Percentiles rank a stretch among this genome's conserved stretches.
Conservation (phyloP, 257 asterid species). For the Solanum sejunctum region DNA sequence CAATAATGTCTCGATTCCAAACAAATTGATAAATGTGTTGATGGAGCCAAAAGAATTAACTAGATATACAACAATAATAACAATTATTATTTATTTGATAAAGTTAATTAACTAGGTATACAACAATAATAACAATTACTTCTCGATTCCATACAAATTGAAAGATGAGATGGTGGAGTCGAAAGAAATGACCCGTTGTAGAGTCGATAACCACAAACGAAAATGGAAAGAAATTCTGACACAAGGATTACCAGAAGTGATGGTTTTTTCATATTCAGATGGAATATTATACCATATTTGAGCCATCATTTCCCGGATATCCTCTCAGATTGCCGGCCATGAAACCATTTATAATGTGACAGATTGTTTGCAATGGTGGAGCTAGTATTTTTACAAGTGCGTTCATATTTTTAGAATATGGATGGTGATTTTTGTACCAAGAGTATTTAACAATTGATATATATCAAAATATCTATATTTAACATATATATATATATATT, state of each 20-base stretch:
- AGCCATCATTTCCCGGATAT: neutral
- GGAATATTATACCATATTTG: neutral
- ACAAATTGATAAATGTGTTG: too few species aligned
- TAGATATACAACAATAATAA: too few species aligned
- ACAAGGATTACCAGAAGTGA: neutral
- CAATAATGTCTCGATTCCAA: too few species aligned
- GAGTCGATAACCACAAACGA: neutral
- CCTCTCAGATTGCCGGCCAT: neutral
- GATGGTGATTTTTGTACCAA: too few species aligned
- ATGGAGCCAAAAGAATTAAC: too few species aligned
- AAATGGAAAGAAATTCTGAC: neutral
- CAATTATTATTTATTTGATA: neutral
- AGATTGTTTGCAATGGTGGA: too few species aligned
- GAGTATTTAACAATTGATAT: too few species aligned
- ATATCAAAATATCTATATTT: too few species aligned
- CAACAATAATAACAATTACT: neutral
- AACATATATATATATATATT: too few species aligned
- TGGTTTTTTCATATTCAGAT: neutral
- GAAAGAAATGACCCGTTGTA: neutral
- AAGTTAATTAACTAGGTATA: neutral
- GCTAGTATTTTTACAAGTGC: too few species aligned
- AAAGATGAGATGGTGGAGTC: neutral
- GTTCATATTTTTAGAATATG: too few species aligned
- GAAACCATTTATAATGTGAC: neutral
- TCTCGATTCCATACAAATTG: neutral